Evolutionary conservation across 192 early-diverging fungal genomes (phyloP).

Genomic region (Linnemannia elongata): DNA sequence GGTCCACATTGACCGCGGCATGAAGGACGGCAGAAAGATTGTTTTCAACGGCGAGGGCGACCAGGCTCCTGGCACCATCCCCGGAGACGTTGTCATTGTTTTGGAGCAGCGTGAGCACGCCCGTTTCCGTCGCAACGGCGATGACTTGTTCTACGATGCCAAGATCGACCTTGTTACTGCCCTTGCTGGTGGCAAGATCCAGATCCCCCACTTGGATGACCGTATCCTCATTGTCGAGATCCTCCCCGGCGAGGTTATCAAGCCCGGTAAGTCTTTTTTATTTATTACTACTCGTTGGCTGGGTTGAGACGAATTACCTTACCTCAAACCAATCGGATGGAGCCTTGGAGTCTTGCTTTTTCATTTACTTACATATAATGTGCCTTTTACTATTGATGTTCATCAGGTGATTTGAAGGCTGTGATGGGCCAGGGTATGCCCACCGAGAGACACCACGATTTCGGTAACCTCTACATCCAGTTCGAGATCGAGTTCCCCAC

Average conservation of each 20-base stretch:
- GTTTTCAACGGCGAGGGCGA: conserved; percentile 97
- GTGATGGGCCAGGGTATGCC: conserved; percentile 97
- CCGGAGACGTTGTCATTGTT: conserved; percentile 99
- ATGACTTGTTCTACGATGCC: conserved; percentile 93
- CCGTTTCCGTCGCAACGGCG: conserved; percentile 93
- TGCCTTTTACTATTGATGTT: not conserved
- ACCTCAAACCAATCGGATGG: conserved; percentile 11
- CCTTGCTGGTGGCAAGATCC: conserved; percentile 93
- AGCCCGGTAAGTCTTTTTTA: conserved; percentile 75
- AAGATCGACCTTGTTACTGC: conserved; percentile 96
- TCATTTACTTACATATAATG: not conserved
- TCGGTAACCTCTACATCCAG: conserved; percentile 93
- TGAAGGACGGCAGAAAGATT: conserved; percentile 97
- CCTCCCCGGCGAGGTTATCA: conserved; percentile 94
- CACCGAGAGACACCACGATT: conserved; percentile 86
- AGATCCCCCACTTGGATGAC: conserved; percentile 95
- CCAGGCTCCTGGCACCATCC: conserved; percentile 92
- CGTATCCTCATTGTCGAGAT: conserved; percentile 90
- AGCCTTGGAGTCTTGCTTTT: not conserved
- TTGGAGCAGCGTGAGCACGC: conserved; percentile 95
- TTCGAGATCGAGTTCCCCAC: conserved; percentile 95
- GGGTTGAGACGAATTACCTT: not conserved
- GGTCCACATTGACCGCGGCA: conserved; percentile 98
- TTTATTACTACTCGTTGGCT: not conserved
- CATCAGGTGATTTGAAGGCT: conserved; percentile 80